These are phyloP conservation scores for Furcasterigmium sp. DNA, from an alignment of 2,329 filamentous ascomycete species.

Conservation along the genomic window DNA sequence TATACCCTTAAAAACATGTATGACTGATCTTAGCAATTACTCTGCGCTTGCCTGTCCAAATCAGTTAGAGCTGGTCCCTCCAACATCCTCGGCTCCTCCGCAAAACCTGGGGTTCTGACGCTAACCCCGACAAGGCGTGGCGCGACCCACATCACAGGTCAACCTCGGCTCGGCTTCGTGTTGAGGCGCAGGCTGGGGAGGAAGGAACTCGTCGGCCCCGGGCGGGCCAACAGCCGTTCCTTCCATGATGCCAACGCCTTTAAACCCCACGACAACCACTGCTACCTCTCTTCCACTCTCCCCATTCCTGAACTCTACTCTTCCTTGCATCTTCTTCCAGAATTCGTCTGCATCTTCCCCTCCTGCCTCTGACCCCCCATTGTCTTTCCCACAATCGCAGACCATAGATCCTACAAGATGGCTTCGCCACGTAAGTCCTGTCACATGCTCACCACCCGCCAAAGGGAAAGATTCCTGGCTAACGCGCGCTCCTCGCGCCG, in stretches of 20 bases:
- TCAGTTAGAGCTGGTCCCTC: no score
- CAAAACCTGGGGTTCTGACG: background rate
- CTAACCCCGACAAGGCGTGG: background rate
- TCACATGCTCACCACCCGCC: constrained; percentile 8
- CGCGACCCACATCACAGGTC: constrained; percentile 9
- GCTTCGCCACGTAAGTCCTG: constrained; percentile 69
- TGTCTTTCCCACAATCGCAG: constrained; percentile 7
- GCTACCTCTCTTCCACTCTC: background rate
- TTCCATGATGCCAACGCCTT: background rate
- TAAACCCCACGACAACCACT: background rate
- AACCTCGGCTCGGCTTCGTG: constrained; percentile 12
- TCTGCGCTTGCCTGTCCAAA: no score
- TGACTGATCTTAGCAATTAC: no score
- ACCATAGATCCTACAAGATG: constrained; percentile 42
- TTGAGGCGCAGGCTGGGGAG: background rate
- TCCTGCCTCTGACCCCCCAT: constrained; percentile 3
- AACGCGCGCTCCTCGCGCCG: constrained; percentile 11
- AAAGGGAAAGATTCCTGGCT: constrained; percentile 4
- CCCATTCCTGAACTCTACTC: background rate
- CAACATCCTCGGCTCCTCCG: constrained; percentile 5
- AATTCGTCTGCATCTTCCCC: background rate
- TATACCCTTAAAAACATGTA: no score
- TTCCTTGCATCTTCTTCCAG: background rate
- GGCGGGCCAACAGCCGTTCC: no score
- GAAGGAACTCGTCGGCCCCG: no score